phyloP scores from a whole-genome alignment of 495 filamentous ascomycete genomes.

The Penicillium riverlandense region DNA sequence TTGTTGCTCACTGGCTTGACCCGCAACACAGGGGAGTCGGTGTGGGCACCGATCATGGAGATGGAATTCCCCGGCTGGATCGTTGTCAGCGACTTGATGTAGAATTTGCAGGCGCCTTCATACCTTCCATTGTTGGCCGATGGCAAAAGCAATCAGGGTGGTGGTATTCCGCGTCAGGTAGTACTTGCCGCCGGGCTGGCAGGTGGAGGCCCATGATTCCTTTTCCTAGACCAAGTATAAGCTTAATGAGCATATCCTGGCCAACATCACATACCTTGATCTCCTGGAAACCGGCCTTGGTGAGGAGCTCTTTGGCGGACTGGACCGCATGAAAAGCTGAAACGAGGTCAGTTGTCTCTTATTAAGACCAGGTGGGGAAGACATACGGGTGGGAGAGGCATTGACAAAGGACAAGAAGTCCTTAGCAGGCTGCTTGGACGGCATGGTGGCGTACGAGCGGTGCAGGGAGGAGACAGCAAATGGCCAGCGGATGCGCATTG shows the following conservation, averaged over 20 bases:
- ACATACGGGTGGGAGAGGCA: constrained; percentile 85
- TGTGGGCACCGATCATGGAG: constrained; percentile 93
- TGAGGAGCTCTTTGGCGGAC: constrained; percentile 64
- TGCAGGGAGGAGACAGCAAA: constrained; percentile 1
- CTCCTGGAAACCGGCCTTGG: constrained; percentile 74
- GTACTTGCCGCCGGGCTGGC: constrained; percentile 88
- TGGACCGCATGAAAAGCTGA: constrained; percentile 91
- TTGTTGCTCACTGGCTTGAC: constrained; percentile 94
- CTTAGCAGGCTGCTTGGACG: constrained; percentile 56
- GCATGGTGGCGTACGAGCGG: constrained; percentile 40
- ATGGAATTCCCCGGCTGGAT: constrained; percentile 78
- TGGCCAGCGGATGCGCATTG: constrained; percentile 1
- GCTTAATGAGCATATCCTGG: background rate
- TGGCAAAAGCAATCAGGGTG: constrained; percentile 88
- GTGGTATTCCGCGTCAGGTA: constrained; percentile 93
- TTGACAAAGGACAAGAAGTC: constrained; percentile 93
- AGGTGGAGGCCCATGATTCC: constrained; percentile 74
- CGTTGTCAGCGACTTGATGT: background rate
- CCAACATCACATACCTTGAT: constrained; percentile 52
- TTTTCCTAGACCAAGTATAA: constrained; percentile 52
- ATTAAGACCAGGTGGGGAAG: background rate
- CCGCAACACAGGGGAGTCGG: constrained; percentile 84
- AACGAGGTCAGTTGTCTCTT: constrained; percentile 12
- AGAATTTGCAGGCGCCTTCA: background rate
- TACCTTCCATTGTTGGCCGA: constrained; percentile 84